phyloP scores from a whole-genome alignment of 2,329 filamentous ascomycete genomes.

The Neonectria coccinea region DNA sequence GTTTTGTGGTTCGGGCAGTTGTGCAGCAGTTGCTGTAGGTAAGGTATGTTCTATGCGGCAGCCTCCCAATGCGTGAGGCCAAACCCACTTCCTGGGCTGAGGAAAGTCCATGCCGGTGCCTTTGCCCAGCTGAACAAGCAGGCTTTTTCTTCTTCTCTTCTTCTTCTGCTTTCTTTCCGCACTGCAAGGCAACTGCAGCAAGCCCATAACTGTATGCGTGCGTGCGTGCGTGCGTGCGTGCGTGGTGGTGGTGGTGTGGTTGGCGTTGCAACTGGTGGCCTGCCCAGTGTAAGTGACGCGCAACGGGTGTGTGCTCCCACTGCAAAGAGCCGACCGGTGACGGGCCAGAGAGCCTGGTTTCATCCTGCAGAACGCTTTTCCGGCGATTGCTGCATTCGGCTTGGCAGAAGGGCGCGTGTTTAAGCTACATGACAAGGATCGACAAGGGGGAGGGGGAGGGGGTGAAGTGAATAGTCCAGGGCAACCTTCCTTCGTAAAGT shows the following conservation, averaged over 20 bases:
- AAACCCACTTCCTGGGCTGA: background rate
- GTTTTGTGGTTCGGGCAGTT: background rate
- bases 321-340: background rate
- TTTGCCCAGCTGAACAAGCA: constrained; percentile 20
- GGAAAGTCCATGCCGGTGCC: background rate
- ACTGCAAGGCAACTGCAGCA: constrained; percentile 6
- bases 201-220: constrained; percentile 5
- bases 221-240: too few relatives aligned
- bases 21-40: background rate
- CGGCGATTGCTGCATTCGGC: constrained; percentile 8
- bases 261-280: constrained; percentile 3
- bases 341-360: constrained; percentile 4
- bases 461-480: background rate
- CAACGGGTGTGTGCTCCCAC: background rate
- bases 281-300: constrained; percentile 13
- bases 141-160: too few relatives aligned
- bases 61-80: background rate
- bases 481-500: background rate
- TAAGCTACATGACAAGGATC: background rate
- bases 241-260: background rate
- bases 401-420: background rate
- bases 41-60: background rate
- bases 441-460: background rate
- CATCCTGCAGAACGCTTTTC: background rate
- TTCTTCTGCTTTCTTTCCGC: background rate